Conservation (phyloP, 495 filamentous ascomycete species). For the Xylaria castorea region DNA sequence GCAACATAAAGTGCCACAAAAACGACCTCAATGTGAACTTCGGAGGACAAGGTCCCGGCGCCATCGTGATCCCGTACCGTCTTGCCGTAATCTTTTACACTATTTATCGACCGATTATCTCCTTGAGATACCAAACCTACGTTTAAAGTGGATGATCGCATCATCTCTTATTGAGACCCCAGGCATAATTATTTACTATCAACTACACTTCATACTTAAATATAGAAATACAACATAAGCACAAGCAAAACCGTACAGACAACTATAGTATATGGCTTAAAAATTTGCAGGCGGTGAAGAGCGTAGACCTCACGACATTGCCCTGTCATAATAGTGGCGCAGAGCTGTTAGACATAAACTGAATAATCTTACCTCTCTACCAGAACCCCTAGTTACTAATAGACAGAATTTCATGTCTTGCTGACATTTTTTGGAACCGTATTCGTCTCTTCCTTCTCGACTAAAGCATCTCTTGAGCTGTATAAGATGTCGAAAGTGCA, state of each 20-base stretch:
- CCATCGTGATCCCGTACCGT: slow-evolving; percentile 15
- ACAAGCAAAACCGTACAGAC: neutral
- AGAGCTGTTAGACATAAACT: neutral
- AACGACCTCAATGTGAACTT: slow-evolving; percentile 5
- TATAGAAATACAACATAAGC: neutral
- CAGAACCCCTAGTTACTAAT: neutral
- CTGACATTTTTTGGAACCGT: neutral
- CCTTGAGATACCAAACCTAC: neutral
- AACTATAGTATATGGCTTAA: too few species aligned
- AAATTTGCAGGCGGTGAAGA: neutral
- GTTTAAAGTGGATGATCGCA: neutral
- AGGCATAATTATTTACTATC: neutral
- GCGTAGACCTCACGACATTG: neutral
- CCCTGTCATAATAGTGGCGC: neutral
- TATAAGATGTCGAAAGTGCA: neutral
- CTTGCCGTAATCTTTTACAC: slow-evolving; percentile 5
- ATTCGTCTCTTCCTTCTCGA: neutral
- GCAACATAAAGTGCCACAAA: slow-evolving; percentile 3
- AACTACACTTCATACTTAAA: neutral
- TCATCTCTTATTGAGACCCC: slow-evolving; percentile 8
- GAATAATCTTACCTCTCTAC: neutral
- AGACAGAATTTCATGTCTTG: neutral
- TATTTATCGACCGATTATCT: slow-evolving; percentile 6
- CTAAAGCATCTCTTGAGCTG: neutral
- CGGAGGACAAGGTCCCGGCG: slow-evolving; percentile 12